phyloP scores from a whole-genome alignment of 2,329 filamentous ascomycete genomes.

The Botryosphaeria dothidea region DNA sequence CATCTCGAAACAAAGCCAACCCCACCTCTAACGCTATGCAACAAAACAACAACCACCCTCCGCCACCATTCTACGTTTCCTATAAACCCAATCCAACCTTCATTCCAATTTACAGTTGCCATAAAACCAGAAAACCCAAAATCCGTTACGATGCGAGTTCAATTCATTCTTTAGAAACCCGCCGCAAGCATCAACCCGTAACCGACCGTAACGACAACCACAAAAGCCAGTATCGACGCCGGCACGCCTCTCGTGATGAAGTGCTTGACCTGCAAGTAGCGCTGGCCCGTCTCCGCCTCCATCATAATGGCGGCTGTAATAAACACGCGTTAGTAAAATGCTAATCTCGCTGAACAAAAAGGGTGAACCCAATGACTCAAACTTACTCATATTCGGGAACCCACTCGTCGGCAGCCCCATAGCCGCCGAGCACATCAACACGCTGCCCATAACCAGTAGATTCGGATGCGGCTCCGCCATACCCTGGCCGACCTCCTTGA shows the following conservation, averaged over 20 bases:
- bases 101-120: neutral
- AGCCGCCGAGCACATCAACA: conserved; percentile 95
- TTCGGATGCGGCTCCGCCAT: conserved; percentile 95
- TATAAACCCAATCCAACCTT: neutral
- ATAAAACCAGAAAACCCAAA: neutral
- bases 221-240: conserved; percentile 76
- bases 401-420: conserved; percentile 96
- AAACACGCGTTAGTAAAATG: conserved; percentile 17
- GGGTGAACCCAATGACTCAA: neutral
- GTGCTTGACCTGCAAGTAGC: conserved; percentile 89
- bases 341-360: neutral
- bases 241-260: conserved; percentile 94
- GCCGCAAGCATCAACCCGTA: conserved; percentile 85
- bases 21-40: conserved; percentile 2
- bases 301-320: conserved; percentile 89
- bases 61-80: neutral
- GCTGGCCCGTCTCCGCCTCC: conserved; percentile 82
- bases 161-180: conserved; percentile 56
- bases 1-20: neutral
- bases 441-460: conserved; percentile 89
- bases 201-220: conserved; percentile 82
- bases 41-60: neutral
- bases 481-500: conserved; percentile 76
- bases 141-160: neutral
- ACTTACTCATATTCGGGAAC: conserved; percentile 99